A percentile compares a stretch with the other conserved stretches of the same genome.
Evolutionary conservation across 75 land plant genomes (phyloP).

Genomic region (Larix kaempferi): DNA sequence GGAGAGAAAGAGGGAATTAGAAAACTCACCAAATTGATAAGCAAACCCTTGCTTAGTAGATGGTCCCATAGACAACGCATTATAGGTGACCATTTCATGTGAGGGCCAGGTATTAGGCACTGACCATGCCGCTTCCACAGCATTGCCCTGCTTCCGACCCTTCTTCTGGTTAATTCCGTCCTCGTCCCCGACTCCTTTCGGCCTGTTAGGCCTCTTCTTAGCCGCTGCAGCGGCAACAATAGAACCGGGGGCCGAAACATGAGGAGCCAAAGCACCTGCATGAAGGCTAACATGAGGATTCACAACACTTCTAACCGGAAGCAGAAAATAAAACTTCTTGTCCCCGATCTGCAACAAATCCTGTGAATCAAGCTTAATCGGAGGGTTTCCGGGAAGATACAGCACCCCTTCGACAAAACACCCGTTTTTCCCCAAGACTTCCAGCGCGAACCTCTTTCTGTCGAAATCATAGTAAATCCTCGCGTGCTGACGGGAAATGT

Average conservation of each 20-base stretch:
- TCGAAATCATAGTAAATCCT: slow-evolving; percentile 97
- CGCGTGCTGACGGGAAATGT: slow-evolving; percentile 97
- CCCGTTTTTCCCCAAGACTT: slow-evolving; percentile 94
- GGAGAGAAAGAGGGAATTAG: no score
- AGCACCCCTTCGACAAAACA: slow-evolving; percentile 89
- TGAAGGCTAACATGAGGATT: slow-evolving; percentile 15
- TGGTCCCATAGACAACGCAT: background rate
- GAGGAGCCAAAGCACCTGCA: slow-evolving; percentile 9
- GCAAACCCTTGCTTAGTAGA: background rate
- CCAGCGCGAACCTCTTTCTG: slow-evolving; percentile 82
- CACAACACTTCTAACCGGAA: slow-evolving; percentile 68
- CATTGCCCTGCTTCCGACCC: background rate
- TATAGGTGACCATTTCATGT: slow-evolving; percentile 2
- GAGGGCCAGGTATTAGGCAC: slow-evolving; percentile 13
- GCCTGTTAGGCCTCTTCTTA: slow-evolving; percentile 23
- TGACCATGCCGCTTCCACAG: background rate
- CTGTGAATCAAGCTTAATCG: slow-evolving; percentile 94
- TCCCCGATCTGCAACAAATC: slow-evolving; percentile 96
- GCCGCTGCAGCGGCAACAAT: slow-evolving; percentile 6
- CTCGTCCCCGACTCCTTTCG: slow-evolving; percentile 13
- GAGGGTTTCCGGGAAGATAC: slow-evolving; percentile 69
- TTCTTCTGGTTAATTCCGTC: slow-evolving; percentile 16
- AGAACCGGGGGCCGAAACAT: background rate
- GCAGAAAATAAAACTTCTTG: slow-evolving; percentile 91
- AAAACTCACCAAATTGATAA: slow-evolving; percentile 2